phyloP scores from a whole-genome alignment of 768 basidiomycete genomes.

The Gelatoporia subvermispora region DNA sequence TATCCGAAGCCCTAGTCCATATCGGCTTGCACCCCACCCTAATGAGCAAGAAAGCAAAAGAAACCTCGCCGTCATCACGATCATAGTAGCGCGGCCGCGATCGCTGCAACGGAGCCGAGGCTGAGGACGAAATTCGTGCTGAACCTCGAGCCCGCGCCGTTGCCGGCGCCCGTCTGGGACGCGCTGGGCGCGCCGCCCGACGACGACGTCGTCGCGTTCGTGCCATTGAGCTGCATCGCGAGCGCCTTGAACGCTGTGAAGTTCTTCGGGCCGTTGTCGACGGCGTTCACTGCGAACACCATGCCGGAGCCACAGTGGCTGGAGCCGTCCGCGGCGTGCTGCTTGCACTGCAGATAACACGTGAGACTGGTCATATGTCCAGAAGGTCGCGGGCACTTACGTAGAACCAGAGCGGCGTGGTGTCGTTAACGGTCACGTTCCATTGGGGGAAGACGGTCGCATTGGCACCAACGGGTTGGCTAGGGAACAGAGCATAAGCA shows the following conservation, averaged over 20 bases:
- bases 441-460: constrained; percentile 48
- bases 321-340: constrained; percentile 25
- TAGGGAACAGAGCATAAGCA: constrained; percentile 5
- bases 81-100: constrained; percentile 19
- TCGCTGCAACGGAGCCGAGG: constrained; percentile 16
- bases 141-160: constrained; percentile 8
- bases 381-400: constrained; percentile 30
- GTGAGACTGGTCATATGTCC: constrained; percentile 19
- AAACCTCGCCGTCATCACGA: background rate
- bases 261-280: constrained; percentile 42
- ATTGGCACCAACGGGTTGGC: constrained; percentile 37
- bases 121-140: constrained; percentile 13
- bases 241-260: constrained; percentile 54
- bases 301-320: constrained; percentile 34
- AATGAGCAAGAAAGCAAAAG: background rate
- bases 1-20: background rate
- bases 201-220: constrained; percentile 29
- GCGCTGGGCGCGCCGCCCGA: constrained; percentile 4
- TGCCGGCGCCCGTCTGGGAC: background rate
- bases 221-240: constrained; percentile 51
- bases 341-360: constrained; percentile 37
- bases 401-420: constrained; percentile 55
- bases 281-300: constrained; percentile 52
- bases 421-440: constrained; percentile 54
- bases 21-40: background rate